phyloP scores from a whole-genome alignment of 106 monocot species.

The Iris macrosiphon region DNA sequence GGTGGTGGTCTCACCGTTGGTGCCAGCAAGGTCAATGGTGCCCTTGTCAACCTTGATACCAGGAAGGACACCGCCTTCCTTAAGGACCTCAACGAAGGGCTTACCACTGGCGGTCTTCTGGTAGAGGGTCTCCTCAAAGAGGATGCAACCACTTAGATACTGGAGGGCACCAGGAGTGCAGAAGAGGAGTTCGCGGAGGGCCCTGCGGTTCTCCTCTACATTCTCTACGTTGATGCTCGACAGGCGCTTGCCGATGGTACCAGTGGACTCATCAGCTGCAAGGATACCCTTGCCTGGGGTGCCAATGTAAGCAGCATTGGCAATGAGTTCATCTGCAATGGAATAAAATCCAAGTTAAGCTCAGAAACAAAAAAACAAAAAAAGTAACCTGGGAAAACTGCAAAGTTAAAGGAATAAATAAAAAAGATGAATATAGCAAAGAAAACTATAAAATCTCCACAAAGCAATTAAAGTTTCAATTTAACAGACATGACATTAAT shows the following conservation, averaged over 20 bases:
- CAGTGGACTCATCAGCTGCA: constrained; percentile 46
- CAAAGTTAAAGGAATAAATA: too few relatives aligned
- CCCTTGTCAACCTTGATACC: constrained; percentile 57
- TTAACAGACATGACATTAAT: too few relatives aligned
- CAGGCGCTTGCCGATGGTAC: constrained; percentile 36
- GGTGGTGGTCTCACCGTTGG: constrained; percentile 47
- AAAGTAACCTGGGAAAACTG: too few relatives aligned
- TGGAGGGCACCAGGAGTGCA: constrained; percentile 39
- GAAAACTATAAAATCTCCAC: too few relatives aligned
- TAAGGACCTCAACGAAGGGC: constrained; percentile 44
- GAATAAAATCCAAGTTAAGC: too few relatives aligned
- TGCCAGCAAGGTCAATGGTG: constrained; percentile 32
- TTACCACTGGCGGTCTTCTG: constrained; percentile 37
- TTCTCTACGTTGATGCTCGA: constrained; percentile 46
- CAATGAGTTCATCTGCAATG: constrained; percentile 41
- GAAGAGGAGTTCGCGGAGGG: constrained; percentile 41
- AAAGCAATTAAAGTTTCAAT: too few relatives aligned
- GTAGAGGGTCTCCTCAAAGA: constrained; percentile 47
- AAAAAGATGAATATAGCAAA: too few relatives aligned
- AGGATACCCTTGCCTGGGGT: constrained; percentile 47
- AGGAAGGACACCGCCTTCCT: constrained; percentile 45
- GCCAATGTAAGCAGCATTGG: constrained; percentile 49
- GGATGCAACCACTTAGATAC: constrained; percentile 36
- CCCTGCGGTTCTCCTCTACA: constrained; percentile 30
- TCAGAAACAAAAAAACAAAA: too few relatives aligned